Percentiles rank a stretch among this genome's conserved stretches.
Conservation (phyloP, 805 yeast genomes). For the Candida alai region DNA sequence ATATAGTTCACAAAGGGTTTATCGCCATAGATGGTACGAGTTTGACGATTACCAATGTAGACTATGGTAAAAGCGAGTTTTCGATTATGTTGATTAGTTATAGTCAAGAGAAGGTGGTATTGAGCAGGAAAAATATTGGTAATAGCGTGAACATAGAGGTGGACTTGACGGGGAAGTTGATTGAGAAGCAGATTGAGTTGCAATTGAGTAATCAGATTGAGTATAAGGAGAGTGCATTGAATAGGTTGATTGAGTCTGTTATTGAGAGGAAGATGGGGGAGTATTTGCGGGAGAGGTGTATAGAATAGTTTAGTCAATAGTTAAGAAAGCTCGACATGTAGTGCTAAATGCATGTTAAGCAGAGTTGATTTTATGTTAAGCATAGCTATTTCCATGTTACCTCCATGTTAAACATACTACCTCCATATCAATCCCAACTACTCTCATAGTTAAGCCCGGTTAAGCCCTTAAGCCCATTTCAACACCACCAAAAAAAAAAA, state of each 20-base stretch:
- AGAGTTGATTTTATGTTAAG: too few relatives aligned
- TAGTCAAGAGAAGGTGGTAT: constrained; percentile 76
- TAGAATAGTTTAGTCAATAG: too few relatives aligned
- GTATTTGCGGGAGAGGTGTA: background rate
- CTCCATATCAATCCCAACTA: too few relatives aligned
- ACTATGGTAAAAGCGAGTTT: constrained; percentile 53
- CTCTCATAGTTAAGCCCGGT: too few relatives aligned
- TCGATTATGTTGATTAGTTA: constrained; percentile 89
- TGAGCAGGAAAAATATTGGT: constrained; percentile 63
- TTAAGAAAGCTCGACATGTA: too few relatives aligned
- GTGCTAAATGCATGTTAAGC: too few relatives aligned
- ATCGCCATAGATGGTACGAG: constrained; percentile 92
- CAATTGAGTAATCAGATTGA: constrained; percentile 52
- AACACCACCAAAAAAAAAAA: too few relatives aligned
- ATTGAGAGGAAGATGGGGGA: constrained; percentile 28
- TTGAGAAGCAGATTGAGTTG: constrained; percentile 76
- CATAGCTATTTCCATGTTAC: too few relatives aligned
- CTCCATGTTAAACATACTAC: too few relatives aligned
- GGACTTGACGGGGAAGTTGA: constrained; percentile 87
- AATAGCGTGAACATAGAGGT: constrained; percentile 86
- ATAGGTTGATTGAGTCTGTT: constrained; percentile 37
- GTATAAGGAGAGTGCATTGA: constrained; percentile 47
- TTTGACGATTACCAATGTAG: constrained; percentile 79
- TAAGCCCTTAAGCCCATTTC: too few relatives aligned
- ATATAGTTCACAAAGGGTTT: constrained; percentile 93